Evolutionary conservation across 148 eudicot species (phyloP), one percentile per base, ranked within the genome.

Genomic region (Hydrangea macrophylla): DNA sequence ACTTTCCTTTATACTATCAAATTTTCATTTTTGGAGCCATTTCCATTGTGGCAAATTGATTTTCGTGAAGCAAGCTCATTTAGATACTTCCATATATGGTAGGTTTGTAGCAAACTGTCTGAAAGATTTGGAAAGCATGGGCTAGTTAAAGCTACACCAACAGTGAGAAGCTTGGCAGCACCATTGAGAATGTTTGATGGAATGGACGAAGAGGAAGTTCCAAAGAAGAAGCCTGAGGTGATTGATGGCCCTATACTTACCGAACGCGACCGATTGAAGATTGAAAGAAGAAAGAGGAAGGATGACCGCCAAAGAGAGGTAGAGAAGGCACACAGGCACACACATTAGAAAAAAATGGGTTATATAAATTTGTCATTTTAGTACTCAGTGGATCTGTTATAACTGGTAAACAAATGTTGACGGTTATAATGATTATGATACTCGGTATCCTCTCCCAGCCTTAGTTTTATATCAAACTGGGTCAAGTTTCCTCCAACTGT

Each of bases 221-320:
- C 96, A 15, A 91, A 87, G 77, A 94, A 88, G 84, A 91, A 91
- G 81, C 88, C 92, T 30, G 99, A 95, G 86, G 84, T 81, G 40
- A 64, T 83, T 20, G 97, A 95, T 76, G 99, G 99, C 65, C 96
- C 97, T 23, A 58, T 95, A 39, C 76, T 91, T 68, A 85, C 99
- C 50, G 97, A 95, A 70, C 99, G 99, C 45, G 99, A 95, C 78
- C 89, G 87, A 78, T 56, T 95, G 68, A 95, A 91, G 73, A 80
- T 91, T 79, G 97, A 95, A 75, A 89, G 99, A 63, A 89, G 82
- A 50, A 91, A 91, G 78, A 85, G 99, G 62, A 91, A 95, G 79
- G 99, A 95, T 0, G 99, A 95, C 39, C 96, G 99, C 6, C 97
- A 89, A 76, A 81, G 99, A 77, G 99, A 95, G 97, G 98, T 94